phyloP scores from a whole-genome alignment of 2,329 filamentous ascomycete species.

The Cadophora sp. region DNA sequence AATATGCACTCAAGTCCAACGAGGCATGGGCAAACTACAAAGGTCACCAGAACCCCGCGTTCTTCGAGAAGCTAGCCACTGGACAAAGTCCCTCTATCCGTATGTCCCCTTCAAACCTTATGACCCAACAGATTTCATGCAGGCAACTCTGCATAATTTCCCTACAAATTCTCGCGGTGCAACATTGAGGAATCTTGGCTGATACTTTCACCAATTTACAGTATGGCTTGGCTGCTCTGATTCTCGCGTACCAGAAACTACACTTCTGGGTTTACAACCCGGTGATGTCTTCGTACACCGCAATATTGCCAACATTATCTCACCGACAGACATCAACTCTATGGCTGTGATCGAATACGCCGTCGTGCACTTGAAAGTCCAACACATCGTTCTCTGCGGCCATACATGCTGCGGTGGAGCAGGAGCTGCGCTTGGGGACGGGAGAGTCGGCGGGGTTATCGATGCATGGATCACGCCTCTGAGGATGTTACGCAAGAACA shows the following conservation, averaged over 20 bases:
- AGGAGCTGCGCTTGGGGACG: slow-evolving; percentile 59
- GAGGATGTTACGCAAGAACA: slow-evolving; percentile 50
- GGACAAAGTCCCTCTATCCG: slow-evolving; percentile 71
- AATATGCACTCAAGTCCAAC: slow-evolving; percentile 71
- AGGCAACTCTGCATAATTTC: not conserved
- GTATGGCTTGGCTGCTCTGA: slow-evolving; percentile 91
- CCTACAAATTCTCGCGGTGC: not conserved
- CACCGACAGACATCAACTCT: slow-evolving; percentile 76
- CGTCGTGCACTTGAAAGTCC: slow-evolving; percentile 73
- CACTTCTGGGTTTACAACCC: slow-evolving; percentile 77
- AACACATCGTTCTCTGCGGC: slow-evolving; percentile 74
- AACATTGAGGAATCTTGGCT: slow-evolving; percentile 12
- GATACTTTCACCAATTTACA: slow-evolving; percentile 37
- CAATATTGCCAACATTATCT: slow-evolving; percentile 87
- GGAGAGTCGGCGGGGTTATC: slow-evolving; percentile 57
- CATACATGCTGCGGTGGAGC: slow-evolving; percentile 74
- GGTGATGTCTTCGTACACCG: slow-evolving; percentile 90
- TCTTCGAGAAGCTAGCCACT: slow-evolving; percentile 71
- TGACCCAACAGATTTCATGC: not conserved
- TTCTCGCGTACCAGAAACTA: slow-evolving; percentile 84
- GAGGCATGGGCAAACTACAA: slow-evolving; percentile 73
- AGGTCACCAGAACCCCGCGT: slow-evolving; percentile 68
- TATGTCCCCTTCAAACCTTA: slow-evolving; percentile 45
- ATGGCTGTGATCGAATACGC: slow-evolving; percentile 81
- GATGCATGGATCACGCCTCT: slow-evolving; percentile 62